phyloP scores from a whole-genome alignment of 106 monocot species.

The Ottelia alismoides region DNA sequence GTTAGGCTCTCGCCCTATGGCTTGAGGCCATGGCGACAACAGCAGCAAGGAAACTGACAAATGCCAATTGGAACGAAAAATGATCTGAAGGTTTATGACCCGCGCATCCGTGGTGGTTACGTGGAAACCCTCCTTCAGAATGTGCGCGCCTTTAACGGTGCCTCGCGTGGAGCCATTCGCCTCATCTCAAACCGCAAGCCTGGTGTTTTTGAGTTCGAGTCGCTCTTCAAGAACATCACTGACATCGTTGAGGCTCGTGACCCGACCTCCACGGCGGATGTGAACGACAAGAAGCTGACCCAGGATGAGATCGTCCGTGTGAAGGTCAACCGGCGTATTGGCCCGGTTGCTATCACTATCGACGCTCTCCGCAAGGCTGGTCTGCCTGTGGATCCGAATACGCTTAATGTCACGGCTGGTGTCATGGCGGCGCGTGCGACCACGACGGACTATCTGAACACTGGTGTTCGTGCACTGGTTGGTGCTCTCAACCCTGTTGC shows the following conservation, averaged over 20 bases:
- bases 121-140: too few relatives aligned
- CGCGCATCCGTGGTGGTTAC: too few relatives aligned
- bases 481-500: background rate
- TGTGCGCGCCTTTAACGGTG: too few relatives aligned
- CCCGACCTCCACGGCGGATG: background rate
- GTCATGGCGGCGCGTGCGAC: background rate
- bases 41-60: too few relatives aligned
- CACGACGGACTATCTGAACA: background rate
- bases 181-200: too few relatives aligned
- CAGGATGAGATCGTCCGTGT: background rate
- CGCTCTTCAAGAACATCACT: background rate
- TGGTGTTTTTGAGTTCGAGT: background rate
- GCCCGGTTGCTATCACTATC: background rate
- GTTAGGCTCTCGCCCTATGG: too few relatives aligned
- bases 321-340: background rate
- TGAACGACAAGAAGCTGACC: background rate
- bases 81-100: too few relatives aligned
- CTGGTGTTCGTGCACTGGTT: background rate
- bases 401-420: background rate
- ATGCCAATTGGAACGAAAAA: too few relatives aligned
- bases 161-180: too few relatives aligned
- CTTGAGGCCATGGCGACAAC: too few relatives aligned
- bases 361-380: background rate
- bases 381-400: background rate
- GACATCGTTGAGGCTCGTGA: background rate